Evolutionary conservation across 768 basidiomycete species (phyloP).

Genomic region (Auriscalpium orientale): DNA sequence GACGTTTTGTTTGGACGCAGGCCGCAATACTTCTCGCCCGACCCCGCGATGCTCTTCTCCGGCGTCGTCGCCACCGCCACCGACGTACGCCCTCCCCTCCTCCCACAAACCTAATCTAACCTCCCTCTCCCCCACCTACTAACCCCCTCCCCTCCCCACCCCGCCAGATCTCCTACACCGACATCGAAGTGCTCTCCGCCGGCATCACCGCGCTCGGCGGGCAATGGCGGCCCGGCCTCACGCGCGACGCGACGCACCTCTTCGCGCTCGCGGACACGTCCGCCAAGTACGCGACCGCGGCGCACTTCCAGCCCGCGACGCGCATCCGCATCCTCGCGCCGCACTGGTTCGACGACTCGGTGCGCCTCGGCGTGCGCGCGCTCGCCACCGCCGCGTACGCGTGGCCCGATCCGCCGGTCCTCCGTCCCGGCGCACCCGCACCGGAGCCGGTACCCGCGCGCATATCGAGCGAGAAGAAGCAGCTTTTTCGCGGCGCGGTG

Average conservation of each 20-base stretch:
- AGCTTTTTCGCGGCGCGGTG: conserved; percentile 29
- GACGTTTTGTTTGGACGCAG: not conserved
- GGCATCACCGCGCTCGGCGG: conserved; percentile 75
- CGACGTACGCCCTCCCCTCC: conserved; percentile 37
- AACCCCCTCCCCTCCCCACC: not conserved
- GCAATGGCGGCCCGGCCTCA: conserved; percentile 69
- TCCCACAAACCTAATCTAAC: too few relatives aligned
- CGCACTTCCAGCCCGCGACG: conserved; percentile 52
- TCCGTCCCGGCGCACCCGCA: conserved; percentile 24
- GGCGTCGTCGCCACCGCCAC: conserved; percentile 69
- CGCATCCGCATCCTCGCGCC: conserved; percentile 70
- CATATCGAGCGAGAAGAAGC: conserved; percentile 25
- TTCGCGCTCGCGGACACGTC: conserved; percentile 50
- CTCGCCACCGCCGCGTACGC: conserved; percentile 51
- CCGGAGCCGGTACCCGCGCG: conserved; percentile 24
- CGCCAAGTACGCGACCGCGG: conserved; percentile 35
- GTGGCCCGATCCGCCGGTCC: conserved; percentile 65
- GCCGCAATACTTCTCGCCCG: conserved; percentile 57
- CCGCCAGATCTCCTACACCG: conserved; percentile 47
- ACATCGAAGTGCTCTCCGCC: conserved; percentile 65
- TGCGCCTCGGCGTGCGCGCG: conserved; percentile 40
- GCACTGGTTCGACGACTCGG: conserved; percentile 86
- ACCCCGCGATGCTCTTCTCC: conserved; percentile 76
- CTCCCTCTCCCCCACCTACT: too few relatives aligned
- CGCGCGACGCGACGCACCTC: conserved; percentile 82